Percentiles rank a stretch among this genome's conserved stretches.
Conservation (phyloP, 2,329 filamentous ascomycete species). For the Botrytis aclada region DNA sequence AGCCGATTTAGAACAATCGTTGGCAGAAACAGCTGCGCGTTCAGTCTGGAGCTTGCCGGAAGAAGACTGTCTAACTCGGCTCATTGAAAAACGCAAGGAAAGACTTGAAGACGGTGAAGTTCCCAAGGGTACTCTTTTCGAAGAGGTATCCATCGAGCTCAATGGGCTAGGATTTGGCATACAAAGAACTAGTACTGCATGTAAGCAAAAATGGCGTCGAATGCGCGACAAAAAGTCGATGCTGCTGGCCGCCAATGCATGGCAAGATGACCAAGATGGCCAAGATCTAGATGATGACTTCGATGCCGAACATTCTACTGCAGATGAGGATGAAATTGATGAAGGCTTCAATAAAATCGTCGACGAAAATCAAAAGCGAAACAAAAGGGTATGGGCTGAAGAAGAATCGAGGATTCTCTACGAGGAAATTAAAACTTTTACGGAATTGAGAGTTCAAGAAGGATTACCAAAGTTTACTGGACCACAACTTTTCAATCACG, state of each 20-base stretch:
- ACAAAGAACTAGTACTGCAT: not conserved
- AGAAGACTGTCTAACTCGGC: not conserved
- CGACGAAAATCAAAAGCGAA: fast-evolving
- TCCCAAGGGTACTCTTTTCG: not conserved
- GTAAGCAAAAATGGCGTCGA: not conserved
- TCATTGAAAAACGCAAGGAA: not conserved
- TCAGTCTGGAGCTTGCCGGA: not conserved
- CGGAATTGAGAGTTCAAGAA: not conserved
- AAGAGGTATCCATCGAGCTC: not conserved
- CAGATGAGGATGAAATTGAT: not conserved
- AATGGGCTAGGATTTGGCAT: not conserved
- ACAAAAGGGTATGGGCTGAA: not conserved
- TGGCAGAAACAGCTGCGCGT: too few relatives aligned
- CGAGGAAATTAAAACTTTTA: not conserved
- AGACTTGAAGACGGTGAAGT: not conserved
- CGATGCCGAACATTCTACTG: too few relatives aligned
- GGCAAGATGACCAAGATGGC: too few relatives aligned
- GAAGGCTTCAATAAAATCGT: fast-evolving
- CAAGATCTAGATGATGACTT: not conserved
- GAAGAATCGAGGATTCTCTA: not conserved
- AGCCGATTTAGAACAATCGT: not conserved
- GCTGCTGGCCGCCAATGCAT: too few relatives aligned
- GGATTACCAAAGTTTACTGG: not conserved
- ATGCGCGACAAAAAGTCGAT: not conserved
- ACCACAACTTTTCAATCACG: not conserved